Base-by-base conservation (phyloP, 768 basidiomycete species). In the Lentinula edodes region DNA sequence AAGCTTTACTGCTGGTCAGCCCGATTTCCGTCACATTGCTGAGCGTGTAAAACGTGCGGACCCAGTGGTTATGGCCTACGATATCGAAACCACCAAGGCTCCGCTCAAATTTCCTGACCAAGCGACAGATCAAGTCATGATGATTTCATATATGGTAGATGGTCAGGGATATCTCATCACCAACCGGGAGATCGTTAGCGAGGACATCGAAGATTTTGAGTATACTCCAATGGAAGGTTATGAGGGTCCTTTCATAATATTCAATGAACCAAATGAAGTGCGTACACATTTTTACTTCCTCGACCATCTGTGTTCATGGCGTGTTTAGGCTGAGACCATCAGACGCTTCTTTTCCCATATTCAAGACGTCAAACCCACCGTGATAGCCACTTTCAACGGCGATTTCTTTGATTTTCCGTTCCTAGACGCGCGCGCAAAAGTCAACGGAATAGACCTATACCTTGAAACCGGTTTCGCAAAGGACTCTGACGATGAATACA, bases 121-220 rank as follows among this genome's bases (percentile, higher is more conserved):
- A 66, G 84, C 86, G 6, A 88, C 93, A 28, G 97, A 98, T 77
- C 95, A 98, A 71, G 94, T 99, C 68, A 99, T 99, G 96, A 99
- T 99, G 97, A 98, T 99, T 65, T 99, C 97, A 48, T 99, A 98
- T 75, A 98, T 99, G 95, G 80, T 99, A 16, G 97, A 99, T 71
- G 96, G 95, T 0, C 93, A 95, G 72, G 97, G 97, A 0, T 99
- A 91, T 70, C 84, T 99, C 63, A 98, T 99, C 73, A 97, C 94
- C 20, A 98, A 98, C 68, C 83, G 97, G 46, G 97, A 99, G 66
- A 98, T 98, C 55, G 93, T 98, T 62, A 88, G 90, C 63, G 95
- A 98, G 70, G 93, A 98, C 69, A 98, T 99, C 63, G 95, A 97
- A 46, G 91, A 99, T 71, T 98, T 99, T 68, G 97, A 98, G 72